Evolutionary conservation across 1,284 basidiomycete species (phyloP).

Genomic region (Tilletia horrida): DNA sequence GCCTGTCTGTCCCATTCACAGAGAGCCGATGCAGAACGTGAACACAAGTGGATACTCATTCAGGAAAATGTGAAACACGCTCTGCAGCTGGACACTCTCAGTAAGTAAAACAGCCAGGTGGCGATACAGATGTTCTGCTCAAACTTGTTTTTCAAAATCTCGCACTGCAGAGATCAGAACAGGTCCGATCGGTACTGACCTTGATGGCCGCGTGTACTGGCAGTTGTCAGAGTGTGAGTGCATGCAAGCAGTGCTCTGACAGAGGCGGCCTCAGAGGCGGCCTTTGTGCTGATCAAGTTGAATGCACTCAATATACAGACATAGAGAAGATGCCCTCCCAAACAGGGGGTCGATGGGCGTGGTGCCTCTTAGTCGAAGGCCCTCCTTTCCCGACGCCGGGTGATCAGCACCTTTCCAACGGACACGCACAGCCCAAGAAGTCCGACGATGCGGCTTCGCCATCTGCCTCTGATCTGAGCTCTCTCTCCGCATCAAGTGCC

Average conservation of each 20-base stretch:
- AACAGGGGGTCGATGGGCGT: constrained; percentile 5
- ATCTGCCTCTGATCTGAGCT: background rate
- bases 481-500: background rate
- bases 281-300: constrained; percentile 20
- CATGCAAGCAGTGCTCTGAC: background rate
- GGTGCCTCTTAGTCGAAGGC: constrained; percentile 18
- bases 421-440: constrained; percentile 1
- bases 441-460: constrained; percentile 6
- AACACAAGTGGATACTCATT: constrained; percentile 14
- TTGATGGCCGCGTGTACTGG: constrained; percentile 28
- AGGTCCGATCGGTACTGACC: constrained; percentile 28
- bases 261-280: no score
- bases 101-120: background rate
- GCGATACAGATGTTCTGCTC: background rate
- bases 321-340: constrained; percentile 15
- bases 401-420: background rate
- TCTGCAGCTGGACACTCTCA: constrained; percentile 8
- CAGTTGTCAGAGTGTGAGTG: constrained; percentile 22
- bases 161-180: constrained; percentile 14
- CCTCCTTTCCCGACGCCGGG: constrained; percentile 1
- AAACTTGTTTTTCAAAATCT: background rate
- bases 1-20: background rate
- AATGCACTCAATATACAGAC: constrained; percentile 20
- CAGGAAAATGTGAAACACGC: constrained; percentile 10
- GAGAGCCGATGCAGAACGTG: constrained; percentile 9